Percentiles rank a stretch among this genome's conserved stretches.
Evolutionary conservation across 768 basidiomycete species (phyloP).

Genomic region (Naematelia encephala): DNA sequence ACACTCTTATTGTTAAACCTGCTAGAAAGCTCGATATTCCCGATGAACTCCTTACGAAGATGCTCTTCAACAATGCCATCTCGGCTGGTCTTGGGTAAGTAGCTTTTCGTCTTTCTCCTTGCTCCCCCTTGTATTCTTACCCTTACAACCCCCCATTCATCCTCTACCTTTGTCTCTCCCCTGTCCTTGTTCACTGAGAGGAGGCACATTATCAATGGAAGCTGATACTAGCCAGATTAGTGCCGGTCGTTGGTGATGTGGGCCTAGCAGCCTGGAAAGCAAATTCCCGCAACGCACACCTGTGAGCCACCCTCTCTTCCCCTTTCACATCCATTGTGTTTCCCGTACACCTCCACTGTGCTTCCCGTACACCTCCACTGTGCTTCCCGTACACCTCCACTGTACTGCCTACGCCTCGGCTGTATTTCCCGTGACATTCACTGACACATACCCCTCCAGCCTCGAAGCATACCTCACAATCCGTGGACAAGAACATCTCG

Average conservation of each 20-base stretch:
- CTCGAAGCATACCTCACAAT: constrained; percentile 79
- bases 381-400: neutral
- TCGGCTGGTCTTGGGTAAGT: constrained; percentile 61
- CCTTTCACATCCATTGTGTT: constrained; percentile 1
- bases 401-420: neutral
- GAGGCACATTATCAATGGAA: neutral
- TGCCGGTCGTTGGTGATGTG: constrained; percentile 75
- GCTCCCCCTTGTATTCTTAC: no score
- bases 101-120: no score
- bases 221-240: constrained; percentile 48
- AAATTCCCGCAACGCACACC: constrained; percentile 80
- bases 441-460: constrained; percentile 12
- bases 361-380: neutral
- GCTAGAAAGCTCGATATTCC: constrained; percentile 70
- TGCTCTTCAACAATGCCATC: constrained; percentile 70
- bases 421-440: neutral
- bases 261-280: constrained; percentile 74
- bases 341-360: neutral
- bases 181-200: neutral
- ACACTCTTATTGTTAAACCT: constrained; percentile 71
- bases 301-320: constrained; percentile 47
- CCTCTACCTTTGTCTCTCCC: no score
- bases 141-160: no score
- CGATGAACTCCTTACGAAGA: constrained; percentile 64
- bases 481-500: constrained; percentile 68